Base-by-base conservation (phyloP, 345 rosid genomes). In the Heritiera littoralis region DNA sequence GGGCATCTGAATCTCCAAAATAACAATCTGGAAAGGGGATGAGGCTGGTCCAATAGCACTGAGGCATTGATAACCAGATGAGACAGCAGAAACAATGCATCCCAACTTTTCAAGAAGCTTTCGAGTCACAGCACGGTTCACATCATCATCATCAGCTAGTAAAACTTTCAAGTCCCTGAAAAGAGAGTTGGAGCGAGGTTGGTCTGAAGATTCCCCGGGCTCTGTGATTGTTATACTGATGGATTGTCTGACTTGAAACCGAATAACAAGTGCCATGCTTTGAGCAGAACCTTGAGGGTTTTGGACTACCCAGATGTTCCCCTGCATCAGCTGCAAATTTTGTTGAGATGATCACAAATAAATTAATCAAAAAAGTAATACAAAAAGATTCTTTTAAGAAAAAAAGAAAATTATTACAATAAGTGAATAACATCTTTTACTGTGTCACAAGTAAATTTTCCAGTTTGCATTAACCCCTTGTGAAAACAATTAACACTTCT, bases 101-200 rank as follows among this genome's bases (percentile, higher is more conserved):
- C 99, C 98, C 3, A 96, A 87, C 86, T 89, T 96, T 78, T 90
- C 94, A 14, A 96, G 92, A 41, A 91, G 90, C 83, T 90, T 94
- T 73, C 90, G 85, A 0, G 95, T 91, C 79, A 94, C 97, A 11
- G 88, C 92, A 74, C 94, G 83, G 86, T 91, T 94, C n/a, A 85
- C 76, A 68, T 90, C 91, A 71, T 94, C 94, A 28, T 89, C 81
- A 68, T 96, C 98, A 15, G 88, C 95, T 28, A 96, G 82, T 72
- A 96, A 66, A 48, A 96, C 91, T 79, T 90, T 93, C 82, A 94
- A 64, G 70, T 92, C 93, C 76, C 87, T 85, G 78, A 96, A 89
- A 48, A 88, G 32, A 23, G 97, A 86, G 86, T 88, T 83, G 1
- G 95, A 86, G 79, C 76, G 79, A 10, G 93, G 77, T 71, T 90